A percentile compares a stretch with the other conserved stretches of the same genome.
These are phyloP conservation scores for Pyrus communis DNA, from an alignment of 306 rosid genomes.

Conservation along the genomic window DNA sequence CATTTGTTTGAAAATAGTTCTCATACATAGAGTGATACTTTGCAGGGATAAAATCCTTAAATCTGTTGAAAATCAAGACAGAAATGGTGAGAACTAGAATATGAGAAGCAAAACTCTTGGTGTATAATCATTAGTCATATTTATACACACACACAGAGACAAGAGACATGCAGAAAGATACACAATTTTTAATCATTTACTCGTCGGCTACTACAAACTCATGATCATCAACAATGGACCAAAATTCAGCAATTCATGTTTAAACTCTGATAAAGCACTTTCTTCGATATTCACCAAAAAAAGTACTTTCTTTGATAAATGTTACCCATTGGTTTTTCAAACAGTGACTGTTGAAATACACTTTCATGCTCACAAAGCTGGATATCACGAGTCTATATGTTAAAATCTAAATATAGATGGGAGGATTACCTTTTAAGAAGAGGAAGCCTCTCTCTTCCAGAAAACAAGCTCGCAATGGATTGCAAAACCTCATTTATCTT, in stretches of 20 bases:
- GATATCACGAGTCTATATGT: not conserved
- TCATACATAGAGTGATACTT: slow-evolving; percentile 77
- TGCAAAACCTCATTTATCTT: slow-evolving; percentile 64
- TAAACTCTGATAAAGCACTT: not conserved
- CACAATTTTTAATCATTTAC: not conserved
- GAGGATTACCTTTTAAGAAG: slow-evolving; percentile 53
- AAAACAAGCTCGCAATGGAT: slow-evolving; percentile 63
- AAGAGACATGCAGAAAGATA: not conserved
- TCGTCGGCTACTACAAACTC: not conserved
- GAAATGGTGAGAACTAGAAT: slow-evolving; percentile 12
- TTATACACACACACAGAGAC: not conserved
- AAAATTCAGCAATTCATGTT: not conserved
- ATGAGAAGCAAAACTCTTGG: not conserved
- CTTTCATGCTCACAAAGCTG: not conserved
- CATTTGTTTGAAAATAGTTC: slow-evolving; percentile 33
- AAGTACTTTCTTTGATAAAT: not conserved
- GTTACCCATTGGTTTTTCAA: not conserved
- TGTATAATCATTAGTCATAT: not conserved
- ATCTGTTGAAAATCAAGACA: slow-evolving; percentile 45
- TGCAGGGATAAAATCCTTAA: slow-evolving; percentile 77
- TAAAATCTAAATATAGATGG: not conserved
- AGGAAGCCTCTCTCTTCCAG: slow-evolving; percentile 66
- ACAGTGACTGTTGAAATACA: not conserved
- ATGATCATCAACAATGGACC: not conserved
- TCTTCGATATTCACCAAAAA: not conserved